A percentile compares a stretch with the other conserved stretches of the same genome.
phyloP scores from a whole-genome alignment of 768 basidiomycete species.

The Lentinula sp. region DNA sequence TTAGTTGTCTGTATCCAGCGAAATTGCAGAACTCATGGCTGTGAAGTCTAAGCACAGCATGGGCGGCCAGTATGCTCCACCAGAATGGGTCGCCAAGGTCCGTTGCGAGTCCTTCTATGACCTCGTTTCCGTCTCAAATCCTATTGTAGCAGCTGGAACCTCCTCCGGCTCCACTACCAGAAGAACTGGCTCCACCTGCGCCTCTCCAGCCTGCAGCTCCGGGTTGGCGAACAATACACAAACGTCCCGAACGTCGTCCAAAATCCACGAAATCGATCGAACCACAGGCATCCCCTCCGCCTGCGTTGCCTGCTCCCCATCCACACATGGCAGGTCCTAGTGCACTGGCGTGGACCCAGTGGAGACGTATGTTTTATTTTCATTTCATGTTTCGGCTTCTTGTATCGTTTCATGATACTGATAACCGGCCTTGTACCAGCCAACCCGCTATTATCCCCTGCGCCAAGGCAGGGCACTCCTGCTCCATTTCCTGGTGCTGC shows the following conservation, averaged over 20 bases:
- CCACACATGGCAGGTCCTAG: slow-evolving; percentile 28
- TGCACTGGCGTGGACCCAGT: slow-evolving; percentile 78
- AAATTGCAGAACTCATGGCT: slow-evolving; percentile 80
- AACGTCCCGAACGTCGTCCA: slow-evolving; percentile 50
- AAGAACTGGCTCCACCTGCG: slow-evolving; percentile 37
- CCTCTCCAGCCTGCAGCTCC: slow-evolving; percentile 50
- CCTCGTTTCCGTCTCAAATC: not conserved
- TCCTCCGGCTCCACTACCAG: slow-evolving; percentile 14
- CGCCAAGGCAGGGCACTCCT: slow-evolving; percentile 28
- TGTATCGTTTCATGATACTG: not conserved
- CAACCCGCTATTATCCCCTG: slow-evolving; percentile 56
- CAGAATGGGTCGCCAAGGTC: slow-evolving; percentile 67
- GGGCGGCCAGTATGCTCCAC: slow-evolving; percentile 64
- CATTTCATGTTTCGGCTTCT: not conserved
- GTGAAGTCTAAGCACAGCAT: slow-evolving; percentile 78
- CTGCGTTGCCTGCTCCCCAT: slow-evolving; percentile 36
- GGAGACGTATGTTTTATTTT: slow-evolving; percentile 55
- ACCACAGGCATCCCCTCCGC: slow-evolving; percentile 32
- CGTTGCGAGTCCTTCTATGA: slow-evolving; percentile 10
- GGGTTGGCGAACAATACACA: slow-evolving; percentile 71
- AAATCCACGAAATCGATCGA: slow-evolving; percentile 32
- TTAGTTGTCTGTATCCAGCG: slow-evolving; percentile 32
- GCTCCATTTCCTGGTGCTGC: slow-evolving; percentile 26
- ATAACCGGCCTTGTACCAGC: slow-evolving; percentile 29
- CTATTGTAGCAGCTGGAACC: slow-evolving; percentile 6